Evolutionary conservation across 2,329 filamentous ascomycete species (phyloP), one percentile per base, ranked within the genome.

Genomic region (Ilyonectria destructans): DNA sequence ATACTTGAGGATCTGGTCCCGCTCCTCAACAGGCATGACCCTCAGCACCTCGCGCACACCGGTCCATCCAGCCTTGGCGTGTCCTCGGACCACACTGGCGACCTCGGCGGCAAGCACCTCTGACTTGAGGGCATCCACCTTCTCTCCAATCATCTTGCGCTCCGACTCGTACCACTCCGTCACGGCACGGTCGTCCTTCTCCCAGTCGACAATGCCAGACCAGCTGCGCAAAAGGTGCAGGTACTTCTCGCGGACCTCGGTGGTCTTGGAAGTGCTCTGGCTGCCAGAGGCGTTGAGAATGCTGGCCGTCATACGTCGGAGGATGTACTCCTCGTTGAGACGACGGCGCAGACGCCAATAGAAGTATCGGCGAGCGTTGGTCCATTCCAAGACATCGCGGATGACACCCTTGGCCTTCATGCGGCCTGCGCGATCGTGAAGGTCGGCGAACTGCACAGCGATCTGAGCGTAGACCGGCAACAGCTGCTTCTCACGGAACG

Each of bases 331-430:
- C 85, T 99, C 96, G 83, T 97, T 98, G 80, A 99, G 88, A 84
- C 96, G 91, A 80, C 96, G 93, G 83, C 97, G 95, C 70, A 98
- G 92, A 83, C 96, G 96, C 96, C 97, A 99, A 92, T 98, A 99
- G 88, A 99, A 98, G 93, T 96, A 98, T 79, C 96, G 92, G 73
- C 96, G 92, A 10, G 96, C 92, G 76, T 97, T 93, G 80, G 90
- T 87, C 96, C 96, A 98, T 78, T 92, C 89, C 46, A 99, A 88
- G 13, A 91, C 85, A 76, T 93, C 89, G 71, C 96, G 94, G 77
- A 99, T 97, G 65, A 93, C 92, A 70, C 95, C 93, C 91, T 99
- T 99, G 82, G 96, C 96, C 86, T 97, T 90, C 96, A 99, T 99
- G 84, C 96, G 94, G 67, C 95, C 96, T 49, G 96, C 92, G 54